Base-by-base conservation (phyloP, 257 asterid genomes). In the Penstemon davidsonii region DNA sequence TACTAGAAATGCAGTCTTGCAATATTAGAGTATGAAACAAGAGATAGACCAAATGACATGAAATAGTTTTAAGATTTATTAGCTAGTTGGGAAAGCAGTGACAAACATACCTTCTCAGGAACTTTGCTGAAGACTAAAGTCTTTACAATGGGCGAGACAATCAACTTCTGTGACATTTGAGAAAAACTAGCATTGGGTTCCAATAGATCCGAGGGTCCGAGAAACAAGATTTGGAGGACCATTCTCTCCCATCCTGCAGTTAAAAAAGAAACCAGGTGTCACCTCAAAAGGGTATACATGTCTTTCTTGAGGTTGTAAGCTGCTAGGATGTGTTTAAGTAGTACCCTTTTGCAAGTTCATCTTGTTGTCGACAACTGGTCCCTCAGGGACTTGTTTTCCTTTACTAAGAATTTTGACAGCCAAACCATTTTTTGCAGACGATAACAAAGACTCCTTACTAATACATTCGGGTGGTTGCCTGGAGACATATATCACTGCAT, bases 201-300 rank as follows among this genome's bases (percentile, higher is more conserved):
- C 82, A 93, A 68, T 73, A 93, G 88, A 84, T 93, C 90, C 1
- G 99, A 93, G 37, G 99, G 97, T 60, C 99, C 97, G 11, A 93
- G 96, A 78, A 93, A 93, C 83, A 93, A 77, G 69, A 93, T 93
- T 77, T 93, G 99, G 69, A 93, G 96, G 76, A 93, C 99, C 97
- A 93, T 93, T 84, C 99, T 87, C 73, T 93, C 96, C 97, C 97
- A 93, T 60, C 97, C 99, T 93, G 82, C 47, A 74, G 44, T 33
- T 60, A 62, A 62, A 57, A 71, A 41, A 15, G 53, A 69, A 64
- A 36, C 1, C 44, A 47, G 4, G 18, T 49, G 46, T 59, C 73
- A 54, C 44, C 49, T 56, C 39, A 69, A 36, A n/a, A 33, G 54
- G 42, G 46, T 60, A 73, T 42, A 58, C 3, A 52, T 19, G 8